Evolutionary conservation across 2,329 filamentous ascomycete species (phyloP).

Genomic region (Neopestalotiopsis sp.): DNA sequence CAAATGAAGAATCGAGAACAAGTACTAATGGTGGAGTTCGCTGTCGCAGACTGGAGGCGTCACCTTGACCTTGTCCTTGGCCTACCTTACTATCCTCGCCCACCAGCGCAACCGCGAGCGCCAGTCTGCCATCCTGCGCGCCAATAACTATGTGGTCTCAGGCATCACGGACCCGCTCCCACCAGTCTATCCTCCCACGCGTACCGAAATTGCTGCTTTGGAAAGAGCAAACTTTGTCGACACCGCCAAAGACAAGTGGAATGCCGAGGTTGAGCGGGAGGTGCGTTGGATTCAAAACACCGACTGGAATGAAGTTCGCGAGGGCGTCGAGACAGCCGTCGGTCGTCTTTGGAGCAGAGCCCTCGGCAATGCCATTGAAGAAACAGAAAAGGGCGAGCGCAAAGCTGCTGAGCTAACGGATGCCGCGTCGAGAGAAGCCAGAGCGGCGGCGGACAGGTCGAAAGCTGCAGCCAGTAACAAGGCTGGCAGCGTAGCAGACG

Average conservation of each 20-base stretch:
- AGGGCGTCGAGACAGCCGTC: constrained; percentile 58
- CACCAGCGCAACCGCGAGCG: constrained; percentile 71
- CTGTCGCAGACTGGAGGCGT: constrained; percentile 71
- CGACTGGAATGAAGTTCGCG: constrained; percentile 68
- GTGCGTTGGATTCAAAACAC: constrained; percentile 70
- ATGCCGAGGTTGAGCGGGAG: constrained; percentile 71
- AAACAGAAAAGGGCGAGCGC: constrained; percentile 36
- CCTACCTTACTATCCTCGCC: constrained; percentile 74
- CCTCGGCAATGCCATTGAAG: constrained; percentile 40
- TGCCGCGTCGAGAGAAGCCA: constrained; percentile 13
- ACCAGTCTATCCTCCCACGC: constrained; percentile 53
- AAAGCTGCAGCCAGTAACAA: constrained; percentile 38
- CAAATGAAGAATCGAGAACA: constrained; percentile 20
- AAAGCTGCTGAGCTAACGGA: constrained; percentile 28
- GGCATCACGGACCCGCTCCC: constrained; percentile 54
- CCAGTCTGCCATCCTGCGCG: constrained; percentile 62
- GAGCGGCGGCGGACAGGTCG: constrained; percentile 43
- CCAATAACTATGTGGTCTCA: constrained; percentile 61
- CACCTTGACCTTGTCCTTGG: constrained; percentile 74
- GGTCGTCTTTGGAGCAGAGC: constrained; percentile 50
- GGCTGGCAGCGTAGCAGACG: constrained; percentile 32
- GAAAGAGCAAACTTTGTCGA: constrained; percentile 65
- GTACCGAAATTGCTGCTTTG: constrained; percentile 55
- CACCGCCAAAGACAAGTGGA: constrained; percentile 78
- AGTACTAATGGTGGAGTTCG: not conserved